Percentiles rank a stretch among this genome's conserved stretches.
Conservation (phyloP, 1,284 basidiomycete species). For the Xerocomus alliaceus region DNA sequence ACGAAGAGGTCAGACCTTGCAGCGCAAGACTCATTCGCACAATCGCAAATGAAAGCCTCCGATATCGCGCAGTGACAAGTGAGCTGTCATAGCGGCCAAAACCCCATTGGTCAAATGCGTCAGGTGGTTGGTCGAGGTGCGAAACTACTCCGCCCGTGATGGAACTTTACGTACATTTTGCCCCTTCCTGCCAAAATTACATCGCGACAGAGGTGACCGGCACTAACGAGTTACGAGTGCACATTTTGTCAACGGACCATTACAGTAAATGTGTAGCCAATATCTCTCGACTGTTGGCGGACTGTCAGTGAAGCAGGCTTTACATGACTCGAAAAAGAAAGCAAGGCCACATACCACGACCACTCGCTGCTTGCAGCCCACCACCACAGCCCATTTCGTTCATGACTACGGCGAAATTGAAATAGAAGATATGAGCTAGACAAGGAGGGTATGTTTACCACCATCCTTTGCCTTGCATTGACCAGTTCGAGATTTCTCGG, state of each 20-base stretch:
- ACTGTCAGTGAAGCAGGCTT: not conserved
- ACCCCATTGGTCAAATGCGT: not conserved
- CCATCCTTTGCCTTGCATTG: constrained; percentile 98
- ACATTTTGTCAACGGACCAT: too few species aligned
- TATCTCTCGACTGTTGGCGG: not conserved
- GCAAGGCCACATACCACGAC: too few species aligned
- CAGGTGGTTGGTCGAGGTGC: not conserved
- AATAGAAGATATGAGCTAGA: constrained; percentile 97
- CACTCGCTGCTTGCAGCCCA: too few species aligned
- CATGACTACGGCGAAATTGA: constrained; percentile 86
- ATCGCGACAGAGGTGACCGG: too few species aligned
- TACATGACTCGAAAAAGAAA: too few species aligned
- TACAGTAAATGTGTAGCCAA: not conserved
- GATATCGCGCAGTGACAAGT: too few species aligned
- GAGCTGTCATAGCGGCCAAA: too few species aligned
- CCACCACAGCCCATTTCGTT: not conserved
- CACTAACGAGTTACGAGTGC: too few species aligned
- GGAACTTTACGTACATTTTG: constrained; percentile 6
- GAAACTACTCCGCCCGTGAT: not conserved
- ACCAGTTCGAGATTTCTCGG: constrained; percentile 95
- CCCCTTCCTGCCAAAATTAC: not conserved
- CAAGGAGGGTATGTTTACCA: constrained; percentile 83
- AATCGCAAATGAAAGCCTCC: too few species aligned
- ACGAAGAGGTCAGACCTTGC: too few species aligned
- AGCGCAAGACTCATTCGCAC: too few species aligned